Conservation (phyloP, 2,329 filamentous ascomycete species). For the Emericellopsis atlantica region DNA sequence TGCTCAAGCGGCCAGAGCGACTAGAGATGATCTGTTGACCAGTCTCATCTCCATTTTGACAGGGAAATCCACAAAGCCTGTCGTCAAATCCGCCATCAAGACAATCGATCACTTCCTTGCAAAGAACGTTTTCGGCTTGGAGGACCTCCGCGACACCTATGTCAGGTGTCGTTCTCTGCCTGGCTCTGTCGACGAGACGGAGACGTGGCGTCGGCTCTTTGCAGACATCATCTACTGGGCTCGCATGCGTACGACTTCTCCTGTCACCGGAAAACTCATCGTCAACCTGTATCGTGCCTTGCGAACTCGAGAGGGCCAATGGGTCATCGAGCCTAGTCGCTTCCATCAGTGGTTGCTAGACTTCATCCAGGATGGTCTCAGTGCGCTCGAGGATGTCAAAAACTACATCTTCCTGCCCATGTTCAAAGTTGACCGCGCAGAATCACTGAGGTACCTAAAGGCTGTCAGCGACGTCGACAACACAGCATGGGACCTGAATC, state of each 20-base stretch:
- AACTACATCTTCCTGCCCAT: slow-evolving; percentile 51
- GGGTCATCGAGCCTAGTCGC: slow-evolving; percentile 19
- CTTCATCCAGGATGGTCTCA: slow-evolving; percentile 32
- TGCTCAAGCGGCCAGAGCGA: slow-evolving; percentile 16
- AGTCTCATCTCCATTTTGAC: slow-evolving; percentile 46
- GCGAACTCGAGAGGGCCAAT: slow-evolving; percentile 15
- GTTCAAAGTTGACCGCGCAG: slow-evolving; percentile 43
- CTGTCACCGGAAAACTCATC: slow-evolving; percentile 47
- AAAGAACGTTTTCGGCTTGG: slow-evolving; percentile 41
- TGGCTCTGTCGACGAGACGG: slow-evolving; percentile 4
- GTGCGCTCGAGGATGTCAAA: slow-evolving; percentile 49
- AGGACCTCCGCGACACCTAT: slow-evolving; percentile 31
- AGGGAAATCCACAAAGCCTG: slow-evolving; percentile 45
- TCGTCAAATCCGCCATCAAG: slow-evolving; percentile 59
- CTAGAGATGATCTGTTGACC: slow-evolving; percentile 33
- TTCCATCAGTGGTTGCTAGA: slow-evolving; percentile 47
- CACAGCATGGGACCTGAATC: slow-evolving; percentile 22
- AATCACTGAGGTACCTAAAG: slow-evolving; percentile 44
- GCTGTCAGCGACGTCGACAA: slow-evolving; percentile 39
- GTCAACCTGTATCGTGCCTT: slow-evolving; percentile 41
- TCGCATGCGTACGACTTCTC: slow-evolving; percentile 42
- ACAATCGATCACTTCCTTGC: slow-evolving; percentile 52
- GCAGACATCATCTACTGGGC: slow-evolving; percentile 41
- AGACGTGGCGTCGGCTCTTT: slow-evolving; percentile 38
- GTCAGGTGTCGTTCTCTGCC: slow-evolving; percentile 1